Evolutionary conservation across 2,329 filamentous ascomycete species (phyloP).

Genomic region (Pezicula radicicola): DNA sequence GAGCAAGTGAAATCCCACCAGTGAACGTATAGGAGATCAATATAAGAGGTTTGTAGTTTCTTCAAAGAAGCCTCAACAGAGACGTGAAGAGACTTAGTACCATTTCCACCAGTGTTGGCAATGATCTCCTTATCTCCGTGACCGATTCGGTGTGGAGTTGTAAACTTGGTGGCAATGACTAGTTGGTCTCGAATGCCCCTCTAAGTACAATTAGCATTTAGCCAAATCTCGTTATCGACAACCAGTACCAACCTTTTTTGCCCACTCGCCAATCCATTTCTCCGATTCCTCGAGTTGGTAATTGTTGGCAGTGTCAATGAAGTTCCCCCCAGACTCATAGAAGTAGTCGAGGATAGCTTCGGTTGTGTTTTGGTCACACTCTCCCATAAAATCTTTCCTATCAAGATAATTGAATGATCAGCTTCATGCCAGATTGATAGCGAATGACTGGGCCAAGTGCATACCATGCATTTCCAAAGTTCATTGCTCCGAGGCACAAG

Average conservation of each 20-base stretch:
- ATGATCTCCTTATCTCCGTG: conserved; percentile 25
- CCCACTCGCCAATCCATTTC: conserved; percentile 68
- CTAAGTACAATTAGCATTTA: background rate
- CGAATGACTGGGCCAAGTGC: background rate
- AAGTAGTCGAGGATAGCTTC: conserved; percentile 55
- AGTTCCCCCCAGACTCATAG: conserved; percentile 58
- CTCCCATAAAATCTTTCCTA: conserved; percentile 57
- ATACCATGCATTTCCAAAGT: conserved; percentile 56
- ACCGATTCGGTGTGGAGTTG: conserved; percentile 27
- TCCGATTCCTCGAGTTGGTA: conserved; percentile 62
- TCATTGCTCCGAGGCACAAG: conserved; percentile 63
- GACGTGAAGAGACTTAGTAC: conserved; percentile 55
- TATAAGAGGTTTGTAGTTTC: conserved; percentile 65
- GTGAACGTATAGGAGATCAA: conserved; percentile 64
- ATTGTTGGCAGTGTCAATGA: conserved; percentile 67
- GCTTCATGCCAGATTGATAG: background rate
- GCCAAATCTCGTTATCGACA: too few relatives aligned
- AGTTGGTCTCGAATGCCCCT: conserved; percentile 61
- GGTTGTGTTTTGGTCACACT: conserved; percentile 58
- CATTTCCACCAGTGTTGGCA: conserved; percentile 56
- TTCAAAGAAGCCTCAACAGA: conserved; percentile 54
- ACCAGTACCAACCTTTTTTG: conserved; percentile 40
- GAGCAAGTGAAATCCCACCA: conserved; percentile 68
- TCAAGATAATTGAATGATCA: background rate
- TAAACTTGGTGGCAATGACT: conserved; percentile 64